Evolutionary conservation across 139 green algal species (phyloP), one percentile per base, ranked within the genome.

Genomic region (Coelastrella sp.): DNA sequence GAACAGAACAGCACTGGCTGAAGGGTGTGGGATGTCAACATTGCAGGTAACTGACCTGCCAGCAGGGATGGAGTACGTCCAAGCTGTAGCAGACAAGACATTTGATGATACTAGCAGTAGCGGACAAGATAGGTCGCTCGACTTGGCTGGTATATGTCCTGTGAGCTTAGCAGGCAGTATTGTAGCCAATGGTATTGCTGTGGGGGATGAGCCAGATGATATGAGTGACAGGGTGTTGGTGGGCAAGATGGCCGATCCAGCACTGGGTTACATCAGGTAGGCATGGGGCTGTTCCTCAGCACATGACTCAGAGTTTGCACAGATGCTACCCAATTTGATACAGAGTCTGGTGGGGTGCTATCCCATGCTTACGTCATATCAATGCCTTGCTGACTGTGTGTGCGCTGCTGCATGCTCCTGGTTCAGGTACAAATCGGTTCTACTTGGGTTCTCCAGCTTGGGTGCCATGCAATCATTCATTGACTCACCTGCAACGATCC

Each of bases 361-460:
- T 15, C 48, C 13, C 48, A 23, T 57, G 32, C 8, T 25, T 40
- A 4, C 40, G 27, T 17, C 13, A 19, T 72, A 17, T 72, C 2
- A 9, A 40, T 32, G n/a, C n/a, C 23, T 67, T 19, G 59, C 23
- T 23, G 30, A 32, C 59, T 67, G n/a, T 8, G 27, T 21, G 27
- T 2, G 7, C 27, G 27, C 68, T 59, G n/a, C 43, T 62, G 30
- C 66, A 45, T 0, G 8, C 15, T 62, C n/a, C n/a, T n/a, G n/a
- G n/a, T n/a, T 15, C 68, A 86, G 63, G 79, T 86, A 72, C 25
- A 34, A 72, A 2, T 85, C 86, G 34, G 43, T 73, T 50, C 35
- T 89, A 11, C 88, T 90, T 63, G 81, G 86, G 68, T 92, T 92
- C 81, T 62, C 59, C 7, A 82, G 57, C 71, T 34, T 32, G 17